phyloP scores from a whole-genome alignment of 2,329 filamentous ascomycete genomes.

The Fusarium sp. region DNA sequence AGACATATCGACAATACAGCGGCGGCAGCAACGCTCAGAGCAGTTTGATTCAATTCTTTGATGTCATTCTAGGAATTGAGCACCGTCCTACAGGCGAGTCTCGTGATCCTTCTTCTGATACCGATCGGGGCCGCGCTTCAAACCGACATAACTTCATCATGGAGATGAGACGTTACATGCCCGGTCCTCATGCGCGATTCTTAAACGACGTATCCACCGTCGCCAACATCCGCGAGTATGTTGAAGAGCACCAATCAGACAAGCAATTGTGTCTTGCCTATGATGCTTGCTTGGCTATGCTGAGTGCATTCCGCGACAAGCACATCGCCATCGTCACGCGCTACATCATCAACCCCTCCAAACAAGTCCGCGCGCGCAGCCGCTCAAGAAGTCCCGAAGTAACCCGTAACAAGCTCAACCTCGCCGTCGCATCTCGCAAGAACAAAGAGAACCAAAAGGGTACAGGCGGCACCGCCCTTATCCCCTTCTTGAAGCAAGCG shows the following conservation, averaged over 20 bases:
- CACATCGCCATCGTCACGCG: slow-evolving; percentile 96
- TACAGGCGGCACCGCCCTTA: slow-evolving; percentile 92
- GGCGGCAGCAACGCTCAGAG: slow-evolving; percentile 98
- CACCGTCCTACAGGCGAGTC: slow-evolving; percentile 89
- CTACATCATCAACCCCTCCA: slow-evolving; percentile 92
- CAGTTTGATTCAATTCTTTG: slow-evolving; percentile 97
- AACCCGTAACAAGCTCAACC: slow-evolving; percentile 65
- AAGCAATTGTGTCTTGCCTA: slow-evolving; percentile 80
- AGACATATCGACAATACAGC: slow-evolving; percentile 83
- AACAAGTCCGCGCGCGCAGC: slow-evolving; percentile 74
- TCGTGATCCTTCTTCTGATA: slow-evolving; percentile 56
- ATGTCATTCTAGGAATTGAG: slow-evolving; percentile 88
- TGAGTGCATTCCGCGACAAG: slow-evolving; percentile 81
- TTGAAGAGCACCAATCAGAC: slow-evolving; percentile 71
- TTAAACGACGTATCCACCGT: slow-evolving; percentile 81
- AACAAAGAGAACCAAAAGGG: slow-evolving; percentile 76
- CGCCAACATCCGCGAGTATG: slow-evolving; percentile 88
- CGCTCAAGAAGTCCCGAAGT: slow-evolving; percentile 68
- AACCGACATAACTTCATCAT: slow-evolving; percentile 84
- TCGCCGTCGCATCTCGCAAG: slow-evolving; percentile 68
- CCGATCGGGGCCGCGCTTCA: slow-evolving; percentile 56
- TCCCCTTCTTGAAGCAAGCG: slow-evolving; percentile 96
- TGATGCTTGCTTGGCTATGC: slow-evolving; percentile 84
- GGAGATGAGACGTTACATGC: slow-evolving; percentile 98
- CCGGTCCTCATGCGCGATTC: slow-evolving; percentile 89